Conservation (phyloP, 805 yeast species). For the Saccharomycopsis fibuligera region DNA sequence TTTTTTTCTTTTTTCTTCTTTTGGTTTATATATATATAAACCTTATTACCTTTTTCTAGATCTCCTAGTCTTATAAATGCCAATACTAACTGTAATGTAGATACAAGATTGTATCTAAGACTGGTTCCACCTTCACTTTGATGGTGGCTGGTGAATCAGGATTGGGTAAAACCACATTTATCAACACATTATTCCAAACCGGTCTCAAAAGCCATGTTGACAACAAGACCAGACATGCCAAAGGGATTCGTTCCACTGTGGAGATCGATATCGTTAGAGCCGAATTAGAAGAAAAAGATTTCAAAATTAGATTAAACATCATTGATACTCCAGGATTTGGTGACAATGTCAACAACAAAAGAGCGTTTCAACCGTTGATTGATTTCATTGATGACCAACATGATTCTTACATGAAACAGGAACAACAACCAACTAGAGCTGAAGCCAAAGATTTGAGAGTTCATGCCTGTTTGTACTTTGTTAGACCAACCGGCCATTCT, state of each 20-base stretch:
- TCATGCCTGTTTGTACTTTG: constrained; percentile 84
- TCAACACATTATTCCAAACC: constrained; percentile 79
- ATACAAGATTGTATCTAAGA: constrained; percentile 67
- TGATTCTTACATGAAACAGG: constrained; percentile 82
- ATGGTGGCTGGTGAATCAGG: constrained; percentile 93
- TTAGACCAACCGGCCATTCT: constrained; percentile 96
- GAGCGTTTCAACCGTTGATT: constrained; percentile 79
- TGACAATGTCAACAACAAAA: constrained; percentile 77
- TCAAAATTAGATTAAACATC: constrained; percentile 67
- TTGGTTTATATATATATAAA: not conserved
- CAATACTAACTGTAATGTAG: constrained; percentile 27
- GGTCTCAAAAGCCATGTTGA: constrained; percentile 50
- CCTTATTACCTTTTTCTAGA: not conserved
- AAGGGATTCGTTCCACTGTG: constrained; percentile 61
- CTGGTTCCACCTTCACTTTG: constrained; percentile 70
- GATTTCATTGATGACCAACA: constrained; percentile 92
- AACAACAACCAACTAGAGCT: constrained; percentile 77
- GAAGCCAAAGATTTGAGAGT: constrained; percentile 75
- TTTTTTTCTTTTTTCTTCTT: not conserved
- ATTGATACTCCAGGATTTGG: constrained; percentile 95
- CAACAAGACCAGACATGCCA: constrained; percentile 36
- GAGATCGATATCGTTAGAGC: constrained; percentile 76
- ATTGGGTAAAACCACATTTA: constrained; percentile 84
- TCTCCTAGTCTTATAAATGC: not conserved
- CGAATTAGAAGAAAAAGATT: constrained; percentile 77